Conservation (phyloP, 1,284 basidiomycete genomes). For the Xerocomus nothofagi region DNA sequence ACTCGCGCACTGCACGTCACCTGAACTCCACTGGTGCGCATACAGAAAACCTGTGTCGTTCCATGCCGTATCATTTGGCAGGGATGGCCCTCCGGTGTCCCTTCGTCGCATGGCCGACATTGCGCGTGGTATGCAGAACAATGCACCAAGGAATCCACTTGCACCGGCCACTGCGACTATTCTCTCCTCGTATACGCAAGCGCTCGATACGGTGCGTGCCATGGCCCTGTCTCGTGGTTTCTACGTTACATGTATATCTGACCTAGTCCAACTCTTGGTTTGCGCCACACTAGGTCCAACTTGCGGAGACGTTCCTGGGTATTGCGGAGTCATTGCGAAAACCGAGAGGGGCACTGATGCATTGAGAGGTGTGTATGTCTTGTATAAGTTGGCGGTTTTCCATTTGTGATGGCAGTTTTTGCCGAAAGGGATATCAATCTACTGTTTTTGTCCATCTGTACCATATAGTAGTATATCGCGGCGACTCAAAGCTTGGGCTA, state of each 20-base stretch:
- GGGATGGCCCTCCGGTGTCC: constrained; percentile 30
- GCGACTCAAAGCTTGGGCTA: no score
- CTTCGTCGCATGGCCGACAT: constrained; percentile 56
- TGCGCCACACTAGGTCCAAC: constrained; percentile 42
- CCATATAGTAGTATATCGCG: no score
- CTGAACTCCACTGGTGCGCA: background rate
- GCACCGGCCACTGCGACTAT: constrained; percentile 38
- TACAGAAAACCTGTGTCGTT: constrained; percentile 57
- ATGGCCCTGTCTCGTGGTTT: background rate
- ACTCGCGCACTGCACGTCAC: accelerated
- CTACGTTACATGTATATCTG: background rate
- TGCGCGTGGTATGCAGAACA: constrained; percentile 49
- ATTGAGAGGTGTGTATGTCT: no score
- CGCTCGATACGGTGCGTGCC: constrained; percentile 51
- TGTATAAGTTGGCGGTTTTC: no score
- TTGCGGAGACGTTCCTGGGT: constrained; percentile 62
- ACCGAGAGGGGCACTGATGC: constrained; percentile 50
- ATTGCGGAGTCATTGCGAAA: constrained; percentile 60
- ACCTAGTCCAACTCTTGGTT: background rate
- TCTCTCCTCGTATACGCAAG: constrained; percentile 52
- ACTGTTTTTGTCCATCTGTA: no score
- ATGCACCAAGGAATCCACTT: constrained; percentile 47
- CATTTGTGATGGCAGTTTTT: no score
- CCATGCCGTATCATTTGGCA: constrained; percentile 60
- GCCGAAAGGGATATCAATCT: no score